phyloP scores from a whole-genome alignment of 768 basidiomycete species.

The Tylopilus cervinicoccineus region DNA sequence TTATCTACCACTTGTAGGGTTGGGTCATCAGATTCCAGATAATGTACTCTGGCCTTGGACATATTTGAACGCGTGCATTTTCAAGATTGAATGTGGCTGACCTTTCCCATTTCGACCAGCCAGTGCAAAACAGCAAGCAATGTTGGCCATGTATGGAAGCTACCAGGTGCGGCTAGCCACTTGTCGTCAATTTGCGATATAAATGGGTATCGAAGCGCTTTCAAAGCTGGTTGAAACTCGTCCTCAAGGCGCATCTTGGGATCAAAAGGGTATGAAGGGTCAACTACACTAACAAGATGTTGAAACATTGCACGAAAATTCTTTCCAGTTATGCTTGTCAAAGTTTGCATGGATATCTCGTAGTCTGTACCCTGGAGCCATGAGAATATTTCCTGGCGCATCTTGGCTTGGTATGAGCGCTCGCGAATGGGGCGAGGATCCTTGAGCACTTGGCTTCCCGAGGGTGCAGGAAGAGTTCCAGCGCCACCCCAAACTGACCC shows the following conservation, averaged over 20 bases:
- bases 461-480: constrained; percentile 40
- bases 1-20: constrained; percentile 58
- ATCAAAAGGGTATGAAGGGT: constrained; percentile 62
- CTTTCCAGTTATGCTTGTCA: constrained; percentile 77
- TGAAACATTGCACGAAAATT: constrained; percentile 86
- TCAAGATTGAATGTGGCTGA: constrained; percentile 32
- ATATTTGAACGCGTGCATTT: background rate
- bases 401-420: constrained; percentile 63
- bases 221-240: constrained; percentile 73
- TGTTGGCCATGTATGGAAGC: constrained; percentile 89
- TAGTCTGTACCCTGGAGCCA: constrained; percentile 67
- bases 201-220: constrained; percentile 78
- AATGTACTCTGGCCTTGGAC: constrained; percentile 36
- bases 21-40: constrained; percentile 60
- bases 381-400: constrained; percentile 70
- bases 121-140: constrained; percentile 88
- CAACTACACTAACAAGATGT: constrained; percentile 65
- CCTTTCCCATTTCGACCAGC: constrained; percentile 84
- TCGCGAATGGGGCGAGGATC: constrained; percentile 81
- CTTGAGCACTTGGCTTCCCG: constrained; percentile 54
- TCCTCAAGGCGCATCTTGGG: constrained; percentile 67
- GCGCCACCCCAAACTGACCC: constrained; percentile 71
- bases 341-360: constrained; percentile 62
- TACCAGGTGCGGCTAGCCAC: constrained; percentile 84
- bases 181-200: constrained; percentile 76